Base-by-base conservation (phyloP, 805 yeast species). In the Wickerhamiella cacticola region DNA sequence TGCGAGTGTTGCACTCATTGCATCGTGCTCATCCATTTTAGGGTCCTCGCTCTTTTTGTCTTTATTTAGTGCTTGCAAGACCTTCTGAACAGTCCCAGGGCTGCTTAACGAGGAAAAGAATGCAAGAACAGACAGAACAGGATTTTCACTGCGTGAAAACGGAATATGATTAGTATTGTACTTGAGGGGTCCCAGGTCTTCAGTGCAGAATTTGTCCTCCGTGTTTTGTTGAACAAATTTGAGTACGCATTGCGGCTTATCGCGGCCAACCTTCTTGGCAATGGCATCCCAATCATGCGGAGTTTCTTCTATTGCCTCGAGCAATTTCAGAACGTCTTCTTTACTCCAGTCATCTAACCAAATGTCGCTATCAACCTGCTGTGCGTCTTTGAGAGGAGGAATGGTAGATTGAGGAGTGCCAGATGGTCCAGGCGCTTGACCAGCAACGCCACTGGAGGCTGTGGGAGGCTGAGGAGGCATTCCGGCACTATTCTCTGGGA, bases 41-140 rank as follows among this genome's bases (percentile, higher is more conserved):
- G 36, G 39, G 35, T 18, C 35, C 24, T 53, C 40, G 5, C 78
- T 71, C 0, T 86, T 68, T n/a, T n/a, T 18, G 19, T 31, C 36
- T 31, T 31, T 12, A 25, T 59, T 65, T 6, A 56, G 51, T 13
- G 55, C 49, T 5, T 57, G 60, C 1, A 94, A 80, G 28, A 94
- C 94, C 9, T 88, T 86, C 48, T 79, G 77, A 0, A 89, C 95
- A 19, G 82, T 82, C 35, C 80, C 81, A 10, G 89, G 82, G 58
- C 89, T 96, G 15, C 87, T 94, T 44, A 88, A 66, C 33, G 85
- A 79, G 0, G 88, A 79, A 64, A 92, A 69, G 63, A 88, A 92
- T 12, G 95, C 80, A 53, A 92, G 73, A n/a, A 94, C 89, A 31
- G 94, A 81, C 68, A 92, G 73, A 3, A 92, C 87, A 2, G 99